phyloP scores from a whole-genome alignment of 2,329 filamentous ascomycete species.

The Pestalotiopsis sp. region DNA sequence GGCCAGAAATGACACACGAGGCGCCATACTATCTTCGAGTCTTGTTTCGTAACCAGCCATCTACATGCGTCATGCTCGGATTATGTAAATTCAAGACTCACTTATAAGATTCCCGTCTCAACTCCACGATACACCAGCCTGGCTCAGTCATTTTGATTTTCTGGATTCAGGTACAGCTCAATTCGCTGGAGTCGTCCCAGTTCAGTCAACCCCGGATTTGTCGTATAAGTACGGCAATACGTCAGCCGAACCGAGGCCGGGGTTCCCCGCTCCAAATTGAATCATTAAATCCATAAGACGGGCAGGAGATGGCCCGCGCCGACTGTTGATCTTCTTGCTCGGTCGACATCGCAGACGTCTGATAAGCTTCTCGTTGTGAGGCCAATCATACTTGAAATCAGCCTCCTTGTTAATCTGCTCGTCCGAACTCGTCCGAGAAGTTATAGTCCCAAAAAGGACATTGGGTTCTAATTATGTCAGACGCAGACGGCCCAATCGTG shows the following conservation, averaged over 20 bases:
- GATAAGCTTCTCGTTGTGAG: background rate
- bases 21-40: too few species aligned
- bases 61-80: too few species aligned
- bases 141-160: background rate
- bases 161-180: background rate
- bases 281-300: background rate
- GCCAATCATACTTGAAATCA: background rate
- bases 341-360: background rate
- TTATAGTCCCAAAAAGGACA: background rate
- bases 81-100: too few species aligned
- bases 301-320: background rate
- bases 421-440: too few species aligned
- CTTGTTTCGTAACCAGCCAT: too few species aligned
- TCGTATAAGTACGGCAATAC: background rate
- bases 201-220: background rate
- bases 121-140: too few species aligned
- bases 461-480: conserved; percentile 13
- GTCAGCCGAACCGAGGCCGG: background rate
- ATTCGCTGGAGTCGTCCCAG: background rate
- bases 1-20: too few species aligned
- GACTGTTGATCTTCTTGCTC: background rate
- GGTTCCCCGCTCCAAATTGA: background rate
- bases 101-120: too few species aligned
- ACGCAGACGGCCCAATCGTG: conserved; percentile 18
- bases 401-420: too few species aligned